A percentile compares a stretch with the other conserved stretches of the same genome.
Evolutionary conservation across 2,329 filamentous ascomycete genomes (phyloP).

Genomic region (Hyphodiscus sp.): DNA sequence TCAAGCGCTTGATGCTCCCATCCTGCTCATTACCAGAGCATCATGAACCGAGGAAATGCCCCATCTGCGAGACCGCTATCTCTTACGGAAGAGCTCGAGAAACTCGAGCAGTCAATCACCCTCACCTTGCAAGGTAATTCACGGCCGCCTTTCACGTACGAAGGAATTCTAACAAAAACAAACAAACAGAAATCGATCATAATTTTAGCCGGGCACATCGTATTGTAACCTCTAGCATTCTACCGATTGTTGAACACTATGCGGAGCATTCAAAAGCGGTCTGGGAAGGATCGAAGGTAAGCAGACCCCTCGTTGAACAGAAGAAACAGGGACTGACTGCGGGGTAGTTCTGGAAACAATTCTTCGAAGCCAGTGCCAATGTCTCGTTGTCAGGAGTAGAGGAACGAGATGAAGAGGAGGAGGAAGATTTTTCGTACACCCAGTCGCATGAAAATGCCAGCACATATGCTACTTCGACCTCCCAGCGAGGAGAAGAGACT

Average conservation of each 20-base stretch:
- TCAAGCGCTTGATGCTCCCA: not conserved
- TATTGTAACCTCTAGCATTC: slow-evolving; percentile 88
- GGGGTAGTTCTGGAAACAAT: slow-evolving; percentile 94
- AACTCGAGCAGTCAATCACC: slow-evolving; percentile 93
- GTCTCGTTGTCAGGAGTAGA: slow-evolving; percentile 95
- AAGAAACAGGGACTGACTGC: slow-evolving; percentile 10
- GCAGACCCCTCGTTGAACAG: slow-evolving; percentile 5
- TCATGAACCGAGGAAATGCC: slow-evolving; percentile 24
- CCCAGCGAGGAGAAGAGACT: slow-evolving; percentile 30
- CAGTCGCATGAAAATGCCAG: slow-evolving; percentile 28
- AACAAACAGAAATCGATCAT: slow-evolving; percentile 96
- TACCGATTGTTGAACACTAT: slow-evolving; percentile 92
- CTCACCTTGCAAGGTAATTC: slow-evolving; percentile 77
- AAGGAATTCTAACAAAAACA: slow-evolving; percentile 7
- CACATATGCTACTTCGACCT: slow-evolving; percentile 35
- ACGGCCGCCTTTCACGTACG: not conserved
- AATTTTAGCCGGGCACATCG: slow-evolving; percentile 97
- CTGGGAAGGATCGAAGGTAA: slow-evolving; percentile 92
- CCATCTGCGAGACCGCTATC: slow-evolving; percentile 55
- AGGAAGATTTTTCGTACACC: slow-evolving; percentile 38
- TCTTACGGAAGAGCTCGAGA: slow-evolving; percentile 91
- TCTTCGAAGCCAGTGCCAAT: slow-evolving; percentile 97
- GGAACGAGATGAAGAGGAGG: slow-evolving; percentile 60
- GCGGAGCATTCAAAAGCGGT: slow-evolving; percentile 88
- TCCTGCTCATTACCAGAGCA: not conserved